phyloP scores from a whole-genome alignment of 192 early-diverging fungal genomes.

The Haplosporangium gracile region DNA sequence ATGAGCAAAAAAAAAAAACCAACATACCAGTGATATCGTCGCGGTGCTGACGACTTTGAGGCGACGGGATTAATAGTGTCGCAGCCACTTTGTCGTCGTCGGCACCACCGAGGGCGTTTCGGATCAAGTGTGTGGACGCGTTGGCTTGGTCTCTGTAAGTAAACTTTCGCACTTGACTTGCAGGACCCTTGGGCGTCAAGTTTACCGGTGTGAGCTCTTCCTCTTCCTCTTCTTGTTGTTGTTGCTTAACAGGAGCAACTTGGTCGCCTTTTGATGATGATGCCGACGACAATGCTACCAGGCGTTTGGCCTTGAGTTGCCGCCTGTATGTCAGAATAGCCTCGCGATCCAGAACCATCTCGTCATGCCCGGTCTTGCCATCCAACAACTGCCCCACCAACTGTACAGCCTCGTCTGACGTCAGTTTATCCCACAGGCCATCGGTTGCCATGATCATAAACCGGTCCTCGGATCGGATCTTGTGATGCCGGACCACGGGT shows the following conservation, averaged over 20 bases:
- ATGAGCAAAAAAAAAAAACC: background rate
- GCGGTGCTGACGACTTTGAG: slow-evolving; percentile 74
- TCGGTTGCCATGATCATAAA: slow-evolving; percentile 88
- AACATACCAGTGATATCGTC: slow-evolving; percentile 83
- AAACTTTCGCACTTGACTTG: slow-evolving; percentile 27
- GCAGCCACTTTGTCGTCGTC: slow-evolving; percentile 72
- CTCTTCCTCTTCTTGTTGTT: slow-evolving; percentile 14
- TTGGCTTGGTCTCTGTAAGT: slow-evolving; percentile 67
- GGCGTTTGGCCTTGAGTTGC: background rate
- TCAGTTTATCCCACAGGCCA: slow-evolving; percentile 85
- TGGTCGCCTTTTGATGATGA: background rate
- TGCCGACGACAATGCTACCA: background rate
- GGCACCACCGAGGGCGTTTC: slow-evolving; percentile 73
- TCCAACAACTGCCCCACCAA: slow-evolving; percentile 62
- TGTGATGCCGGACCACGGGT: slow-evolving; percentile 75
- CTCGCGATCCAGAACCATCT: slow-evolving; percentile 30
- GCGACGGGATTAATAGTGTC: slow-evolving; percentile 74
- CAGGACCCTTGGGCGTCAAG: slow-evolving; percentile 23
- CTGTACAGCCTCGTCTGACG: slow-evolving; percentile 70
- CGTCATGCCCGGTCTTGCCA: slow-evolving; percentile 43
- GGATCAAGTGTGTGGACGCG: slow-evolving; percentile 79
- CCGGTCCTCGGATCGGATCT: slow-evolving; percentile 69
- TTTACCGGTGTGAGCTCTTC: slow-evolving; percentile 36
- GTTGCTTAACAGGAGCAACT: background rate
- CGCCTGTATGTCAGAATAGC: slow-evolving; percentile 20